Evolutionary conservation across 2,329 filamentous ascomycete species (phyloP).

Genomic region (Magnaporthales sp.): DNA sequence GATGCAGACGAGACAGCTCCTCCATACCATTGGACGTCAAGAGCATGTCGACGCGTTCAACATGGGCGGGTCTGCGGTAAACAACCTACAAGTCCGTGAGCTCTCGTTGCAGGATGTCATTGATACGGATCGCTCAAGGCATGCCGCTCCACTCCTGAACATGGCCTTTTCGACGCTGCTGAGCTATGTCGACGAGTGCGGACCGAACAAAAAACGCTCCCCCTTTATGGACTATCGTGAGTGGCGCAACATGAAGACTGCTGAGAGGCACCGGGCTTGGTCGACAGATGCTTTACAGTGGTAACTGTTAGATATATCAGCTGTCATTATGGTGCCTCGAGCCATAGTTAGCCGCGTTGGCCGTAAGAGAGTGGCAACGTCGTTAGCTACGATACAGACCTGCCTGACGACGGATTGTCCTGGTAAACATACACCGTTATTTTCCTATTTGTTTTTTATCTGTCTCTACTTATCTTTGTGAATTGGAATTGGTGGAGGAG

Average conservation of each 20-base stretch:
- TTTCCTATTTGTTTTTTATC: not conserved
- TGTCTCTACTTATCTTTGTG: not conserved
- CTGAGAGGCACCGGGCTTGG: not conserved
- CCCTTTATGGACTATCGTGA: not conserved
- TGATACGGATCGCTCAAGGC: constrained; percentile 25
- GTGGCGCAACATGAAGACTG: not conserved
- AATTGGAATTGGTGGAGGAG: not conserved
- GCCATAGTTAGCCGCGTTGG: not conserved
- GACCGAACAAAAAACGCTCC: not conserved
- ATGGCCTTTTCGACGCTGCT: constrained; percentile 27
- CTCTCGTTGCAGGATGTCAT: constrained; percentile 27
- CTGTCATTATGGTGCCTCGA: not conserved
- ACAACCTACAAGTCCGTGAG: not conserved
- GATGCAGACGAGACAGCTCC: constrained; percentile 12
- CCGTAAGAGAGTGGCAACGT: not conserved
- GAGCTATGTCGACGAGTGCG: constrained; percentile 11
- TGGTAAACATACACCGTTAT: not conserved
- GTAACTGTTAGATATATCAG: not conserved
- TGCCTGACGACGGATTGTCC: no score
- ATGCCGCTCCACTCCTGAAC: constrained; percentile 31
- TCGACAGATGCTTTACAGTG: not conserved
- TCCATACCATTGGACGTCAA: not conserved
- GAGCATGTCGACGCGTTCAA: not conserved
- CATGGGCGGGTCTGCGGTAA: not conserved
- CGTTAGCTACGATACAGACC: no score